A percentile compares a stretch with the other conserved stretches of the same genome.
Conservation (phyloP, 2,329 filamentous ascomycete species). For the Fusarium sp. region DNA sequence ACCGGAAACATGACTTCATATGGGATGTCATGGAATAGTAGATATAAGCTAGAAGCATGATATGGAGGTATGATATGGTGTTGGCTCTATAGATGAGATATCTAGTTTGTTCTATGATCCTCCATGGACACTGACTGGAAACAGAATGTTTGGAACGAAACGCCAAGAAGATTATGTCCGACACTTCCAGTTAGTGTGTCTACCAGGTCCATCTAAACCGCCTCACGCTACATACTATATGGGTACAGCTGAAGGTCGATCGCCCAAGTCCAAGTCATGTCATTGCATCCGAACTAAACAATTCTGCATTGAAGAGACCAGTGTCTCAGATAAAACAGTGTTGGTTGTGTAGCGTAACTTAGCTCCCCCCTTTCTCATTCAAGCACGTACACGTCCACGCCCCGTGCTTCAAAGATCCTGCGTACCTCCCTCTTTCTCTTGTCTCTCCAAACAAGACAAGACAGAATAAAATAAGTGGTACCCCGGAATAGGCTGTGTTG, state of each 20-base stretch:
- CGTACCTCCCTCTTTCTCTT: background rate
- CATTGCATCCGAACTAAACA: background rate
- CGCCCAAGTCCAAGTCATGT: background rate
- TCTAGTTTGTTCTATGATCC: background rate
- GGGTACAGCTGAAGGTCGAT: background rate
- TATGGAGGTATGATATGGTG: no score
- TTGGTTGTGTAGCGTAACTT: conserved; percentile 24
- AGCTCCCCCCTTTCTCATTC: background rate
- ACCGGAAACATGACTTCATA: no score
- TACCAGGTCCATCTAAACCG: background rate
- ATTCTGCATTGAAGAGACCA: background rate
- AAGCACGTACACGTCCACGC: conserved; percentile 22
- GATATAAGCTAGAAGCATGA: no score
- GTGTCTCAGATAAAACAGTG: conserved; percentile 44
- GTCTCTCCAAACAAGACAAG: background rate
- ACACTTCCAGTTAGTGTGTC: background rate
- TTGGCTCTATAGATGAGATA: no score
- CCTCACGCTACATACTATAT: background rate
- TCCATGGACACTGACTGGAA: background rate
- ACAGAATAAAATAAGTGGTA: conserved; percentile 20
- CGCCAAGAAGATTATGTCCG: background rate
- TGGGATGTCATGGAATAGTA: no score
- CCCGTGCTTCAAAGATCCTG: conserved; percentile 39
- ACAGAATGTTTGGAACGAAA: background rate
- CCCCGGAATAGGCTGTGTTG: conserved; percentile 30